Evolutionary conservation across 1,139 yeast genomes (phyloP).

Genomic region (Pichia sp.): DNA sequence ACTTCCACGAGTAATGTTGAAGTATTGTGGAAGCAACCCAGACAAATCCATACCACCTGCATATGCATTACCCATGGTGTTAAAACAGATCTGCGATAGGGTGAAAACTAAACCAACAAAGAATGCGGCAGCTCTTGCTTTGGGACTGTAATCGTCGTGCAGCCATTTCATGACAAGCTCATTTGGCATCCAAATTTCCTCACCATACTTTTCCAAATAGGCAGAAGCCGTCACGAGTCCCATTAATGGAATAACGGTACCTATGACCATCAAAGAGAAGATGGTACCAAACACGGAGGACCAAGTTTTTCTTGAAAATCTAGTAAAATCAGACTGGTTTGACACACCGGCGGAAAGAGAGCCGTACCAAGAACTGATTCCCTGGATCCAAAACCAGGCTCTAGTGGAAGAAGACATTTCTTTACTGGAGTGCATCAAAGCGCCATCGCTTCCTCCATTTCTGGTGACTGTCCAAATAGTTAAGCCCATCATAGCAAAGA

Average conservation of each 20-base stretch:
- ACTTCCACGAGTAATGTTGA: slow-evolving; percentile 1
- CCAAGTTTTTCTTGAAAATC: not conserved
- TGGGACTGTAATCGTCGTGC: not conserved
- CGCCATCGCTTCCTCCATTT: not conserved
- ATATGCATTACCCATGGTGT: slow-evolving; percentile 1
- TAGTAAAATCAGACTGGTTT: slow-evolving; percentile 1
- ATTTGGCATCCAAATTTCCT: slow-evolving; percentile 1
- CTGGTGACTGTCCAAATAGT: not conserved
- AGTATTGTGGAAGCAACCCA: not conserved
- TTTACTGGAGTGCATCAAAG: not conserved
- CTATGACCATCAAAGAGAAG: not conserved
- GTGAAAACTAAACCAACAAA: not conserved
- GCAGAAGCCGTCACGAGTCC: slow-evolving; percentile 1
- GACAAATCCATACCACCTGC: slow-evolving; percentile 6
- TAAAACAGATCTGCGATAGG: not conserved
- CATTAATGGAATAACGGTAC: not conserved
- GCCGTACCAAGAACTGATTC: not conserved
- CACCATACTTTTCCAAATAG: not conserved
- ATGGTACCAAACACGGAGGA: not conserved
- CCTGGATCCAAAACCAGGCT: slow-evolving; percentile 1
- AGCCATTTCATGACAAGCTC: not conserved
- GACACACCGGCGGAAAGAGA: not conserved
- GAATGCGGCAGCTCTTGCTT: not conserved
- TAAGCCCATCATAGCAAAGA: not conserved
- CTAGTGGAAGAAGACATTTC: not conserved